phyloP scores from a whole-genome alignment of 345 rosid species.

The Salix arbutifolia region DNA sequence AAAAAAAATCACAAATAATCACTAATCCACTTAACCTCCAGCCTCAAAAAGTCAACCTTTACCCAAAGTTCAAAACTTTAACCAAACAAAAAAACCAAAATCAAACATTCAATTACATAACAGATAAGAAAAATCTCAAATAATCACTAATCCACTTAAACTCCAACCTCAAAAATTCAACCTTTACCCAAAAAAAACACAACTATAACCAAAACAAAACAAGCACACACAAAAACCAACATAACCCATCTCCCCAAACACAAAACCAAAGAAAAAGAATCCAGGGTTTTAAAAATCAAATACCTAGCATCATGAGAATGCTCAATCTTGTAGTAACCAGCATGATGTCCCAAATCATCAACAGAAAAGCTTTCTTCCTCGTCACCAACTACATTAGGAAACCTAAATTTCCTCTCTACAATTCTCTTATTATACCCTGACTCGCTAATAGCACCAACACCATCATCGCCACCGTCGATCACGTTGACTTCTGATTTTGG shows the following conservation, averaged over 20 bases:
- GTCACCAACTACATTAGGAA: slow-evolving; percentile 47
- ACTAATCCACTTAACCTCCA: not conserved
- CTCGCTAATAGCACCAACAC: not conserved
- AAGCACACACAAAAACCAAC: not conserved
- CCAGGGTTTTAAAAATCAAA: not conserved
- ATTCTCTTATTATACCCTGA: slow-evolving; percentile 27
- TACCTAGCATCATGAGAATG: slow-evolving; percentile 79
- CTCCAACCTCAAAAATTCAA: not conserved
- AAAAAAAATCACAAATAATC: not conserved
- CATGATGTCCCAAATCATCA: slow-evolving; percentile 87
- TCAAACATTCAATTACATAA: not conserved
- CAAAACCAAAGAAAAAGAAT: not conserved
- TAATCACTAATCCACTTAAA: not conserved
- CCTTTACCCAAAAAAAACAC: not conserved
- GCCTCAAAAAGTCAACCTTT: not conserved
- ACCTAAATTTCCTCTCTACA: slow-evolving; percentile 62
- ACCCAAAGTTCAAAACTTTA: not conserved
- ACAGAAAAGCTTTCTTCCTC: slow-evolving; percentile 31
- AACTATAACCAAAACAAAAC: not conserved
- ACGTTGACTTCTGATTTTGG: slow-evolving; percentile 69
- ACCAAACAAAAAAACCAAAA: not conserved
- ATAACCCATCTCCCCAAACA: not conserved
- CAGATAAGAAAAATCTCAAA: not conserved
- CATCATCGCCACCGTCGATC: slow-evolving; percentile 24
- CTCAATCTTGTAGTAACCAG: slow-evolving; percentile 83